Evolutionary conservation across 805 yeast genomes (phyloP).

Genomic region (Nakazawaea molendinolei): DNA sequence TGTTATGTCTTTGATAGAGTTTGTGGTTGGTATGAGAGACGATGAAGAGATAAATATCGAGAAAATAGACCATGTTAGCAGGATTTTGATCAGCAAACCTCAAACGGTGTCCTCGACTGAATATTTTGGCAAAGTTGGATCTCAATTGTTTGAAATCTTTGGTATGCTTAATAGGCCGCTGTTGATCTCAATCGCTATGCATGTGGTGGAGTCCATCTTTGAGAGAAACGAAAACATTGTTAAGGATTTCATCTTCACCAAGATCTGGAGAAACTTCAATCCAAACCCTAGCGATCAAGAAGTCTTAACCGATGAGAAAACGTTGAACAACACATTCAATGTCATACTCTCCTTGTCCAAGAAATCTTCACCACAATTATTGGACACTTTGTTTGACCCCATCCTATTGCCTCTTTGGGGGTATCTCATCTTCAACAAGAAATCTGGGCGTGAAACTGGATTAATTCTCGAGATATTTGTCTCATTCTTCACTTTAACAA

Average conservation of each 20-base stretch:
- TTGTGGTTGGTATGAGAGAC: conserved; percentile 71
- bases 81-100: conserved; percentile 59
- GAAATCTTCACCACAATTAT: conserved; percentile 29
- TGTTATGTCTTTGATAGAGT: conserved; percentile 66
- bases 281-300: conserved; percentile 24
- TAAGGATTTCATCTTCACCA: conserved; percentile 51
- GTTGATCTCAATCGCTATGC: conserved; percentile 48
- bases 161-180: conserved; percentile 55
- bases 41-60: conserved; percentile 60
- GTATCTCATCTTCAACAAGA: conserved; percentile 31
- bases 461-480: conserved; percentile 32
- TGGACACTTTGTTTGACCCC: conserved; percentile 25
- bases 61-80: conserved; percentile 61
- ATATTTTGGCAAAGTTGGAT: conserved; percentile 55
- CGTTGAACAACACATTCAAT: conserved; percentile 56
- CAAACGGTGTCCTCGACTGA: conserved; percentile 32
- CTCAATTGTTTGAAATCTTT: conserved; percentile 56
- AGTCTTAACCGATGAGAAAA: conserved; percentile 36
- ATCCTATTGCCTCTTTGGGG: conserved; percentile 33
- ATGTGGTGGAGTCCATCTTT: conserved; percentile 47
- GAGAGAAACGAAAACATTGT: conserved; percentile 41
- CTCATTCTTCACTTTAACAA: conserved; percentile 22
- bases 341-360: conserved; percentile 59
- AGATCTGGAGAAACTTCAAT: conserved; percentile 37
- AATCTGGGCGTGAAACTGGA: conserved; percentile 24